Base-by-base conservation (phyloP, 345 rosid genomes). In the Trapa bicornis region DNA sequence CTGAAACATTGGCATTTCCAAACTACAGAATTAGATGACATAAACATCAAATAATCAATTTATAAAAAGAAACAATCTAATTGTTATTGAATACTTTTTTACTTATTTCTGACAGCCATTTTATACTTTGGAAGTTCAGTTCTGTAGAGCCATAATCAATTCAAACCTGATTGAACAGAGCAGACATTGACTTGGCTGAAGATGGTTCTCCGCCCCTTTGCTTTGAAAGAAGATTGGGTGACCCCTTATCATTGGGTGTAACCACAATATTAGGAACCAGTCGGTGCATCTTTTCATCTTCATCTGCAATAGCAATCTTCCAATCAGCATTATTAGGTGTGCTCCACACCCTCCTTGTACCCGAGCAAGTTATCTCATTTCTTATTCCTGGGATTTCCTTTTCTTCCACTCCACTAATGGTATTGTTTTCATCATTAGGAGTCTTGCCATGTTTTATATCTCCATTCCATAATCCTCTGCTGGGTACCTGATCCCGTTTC, bases 191-290 rank as follows among this genome's bases (percentile, higher is more conserved):
- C 65, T 72, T 84, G 41, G 68, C 70, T 48, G 56, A 80, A 57
- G 76, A 70, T 70, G 71, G 71, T 54, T 84, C 86, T 66, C 81
- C 77, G 72, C 69, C 83, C 70, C 83, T 80, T 69, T 70, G 89
- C 79, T 79, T 75, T 84, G 83, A 75, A 69, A 84, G 84, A 63
- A 76, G 48, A 71, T 80, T 78, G 72, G 76, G 87, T n/a, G 66
- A 71, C 16, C 87, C 84, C 75, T 87, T 91, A 70, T 76, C 91
- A 73, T 87, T 91, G 17, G 96, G 92, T 47, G 90, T 85, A 36
- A 72, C 80, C 72, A 83, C 94, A 60, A 75, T 57, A 10, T 48
- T 71, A 52, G 86, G 69, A 45, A 43, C n/a, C 52, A 80, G 22
- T 47, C 52, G 68, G 68, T 67, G 71, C 61, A 65, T 68, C 54